Percentiles rank a stretch among this genome's conserved stretches.
Evolutionary conservation across 106 monocot genomes (phyloP).

Genomic region (Posidonia australis): DNA sequence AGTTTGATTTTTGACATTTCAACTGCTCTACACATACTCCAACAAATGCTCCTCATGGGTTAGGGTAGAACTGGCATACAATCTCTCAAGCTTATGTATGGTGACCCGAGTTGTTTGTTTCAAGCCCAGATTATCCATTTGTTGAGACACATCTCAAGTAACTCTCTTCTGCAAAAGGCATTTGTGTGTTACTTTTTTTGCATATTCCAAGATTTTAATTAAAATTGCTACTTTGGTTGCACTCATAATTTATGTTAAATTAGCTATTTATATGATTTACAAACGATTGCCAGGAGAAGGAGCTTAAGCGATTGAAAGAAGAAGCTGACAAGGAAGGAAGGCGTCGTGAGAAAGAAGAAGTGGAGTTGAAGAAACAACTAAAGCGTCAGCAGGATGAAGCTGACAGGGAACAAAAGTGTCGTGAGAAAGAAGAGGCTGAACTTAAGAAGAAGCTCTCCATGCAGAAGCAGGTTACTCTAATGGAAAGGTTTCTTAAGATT

Average conservation of each 20-base stretch:
- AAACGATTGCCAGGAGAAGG: conserved; percentile 51
- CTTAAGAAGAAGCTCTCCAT: conserved; percentile 37
- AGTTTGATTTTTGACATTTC: conserved; percentile 5
- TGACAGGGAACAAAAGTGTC: conserved; percentile 51
- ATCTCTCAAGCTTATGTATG: too few relatives aligned
- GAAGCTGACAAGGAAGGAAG: conserved; percentile 31
- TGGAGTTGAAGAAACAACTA: conserved; percentile 23
- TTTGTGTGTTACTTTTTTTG: background rate
- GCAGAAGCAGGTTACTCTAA: conserved; percentile 75
- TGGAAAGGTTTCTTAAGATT: conserved; percentile 79
- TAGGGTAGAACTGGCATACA: too few relatives aligned
- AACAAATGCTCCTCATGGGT: too few relatives aligned
- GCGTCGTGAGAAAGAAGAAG: conserved; percentile 31
- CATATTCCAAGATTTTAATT: background rate
- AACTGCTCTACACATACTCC: too few relatives aligned
- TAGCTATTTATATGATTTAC: background rate
- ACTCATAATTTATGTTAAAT: background rate
- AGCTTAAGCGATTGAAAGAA: conserved; percentile 40
- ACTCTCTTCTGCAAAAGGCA: too few relatives aligned
- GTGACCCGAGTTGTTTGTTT: too few relatives aligned
- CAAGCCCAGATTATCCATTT: too few relatives aligned
- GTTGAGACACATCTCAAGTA: too few relatives aligned
- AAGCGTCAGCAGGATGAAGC: conserved; percentile 38
- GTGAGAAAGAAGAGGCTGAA: conserved; percentile 74
- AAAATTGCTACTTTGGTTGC: background rate